Evolutionary conservation across 768 basidiomycete species (phyloP).

Genomic region (Phylloporus sp.): DNA sequence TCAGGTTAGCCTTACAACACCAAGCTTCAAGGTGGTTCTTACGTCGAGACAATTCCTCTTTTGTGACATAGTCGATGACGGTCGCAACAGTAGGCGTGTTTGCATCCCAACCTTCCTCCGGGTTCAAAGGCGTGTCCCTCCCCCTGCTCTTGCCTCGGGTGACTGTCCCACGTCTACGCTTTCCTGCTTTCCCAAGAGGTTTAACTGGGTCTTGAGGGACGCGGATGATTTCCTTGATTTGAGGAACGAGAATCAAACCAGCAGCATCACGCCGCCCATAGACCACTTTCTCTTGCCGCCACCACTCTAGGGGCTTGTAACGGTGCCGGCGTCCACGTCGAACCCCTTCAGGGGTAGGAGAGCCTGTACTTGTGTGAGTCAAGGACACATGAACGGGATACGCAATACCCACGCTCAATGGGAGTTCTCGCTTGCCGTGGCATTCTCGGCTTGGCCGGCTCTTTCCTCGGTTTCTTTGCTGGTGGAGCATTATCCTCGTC

Average conservation of each 20-base stretch:
- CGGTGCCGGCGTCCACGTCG: conserved; percentile 70
- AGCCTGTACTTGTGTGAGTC: conserved; percentile 19
- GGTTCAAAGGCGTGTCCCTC: conserved; percentile 34
- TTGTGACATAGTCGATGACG: conserved; percentile 63
- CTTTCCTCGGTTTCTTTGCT: conserved; percentile 27
- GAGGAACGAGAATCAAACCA: conserved; percentile 52
- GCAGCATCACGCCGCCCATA: conserved; percentile 63
- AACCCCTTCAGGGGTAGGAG: conserved; percentile 41
- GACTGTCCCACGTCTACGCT: conserved; percentile 30
- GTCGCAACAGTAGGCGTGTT: conserved; percentile 62
- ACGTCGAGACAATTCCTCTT: conserved; percentile 69
- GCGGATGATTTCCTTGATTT: conserved; percentile 62
- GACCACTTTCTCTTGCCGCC: conserved; percentile 88
- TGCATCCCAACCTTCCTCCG: conserved; percentile 85
- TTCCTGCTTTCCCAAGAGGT: conserved; percentile 43
- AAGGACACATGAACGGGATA: not conserved
- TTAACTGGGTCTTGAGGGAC: conserved; percentile 47
- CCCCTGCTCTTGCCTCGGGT: conserved; percentile 36
- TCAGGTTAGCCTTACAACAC: not conserved
- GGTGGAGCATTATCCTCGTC: conserved; percentile 36
- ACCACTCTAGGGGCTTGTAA: conserved; percentile 78
- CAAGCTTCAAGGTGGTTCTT: conserved; percentile 32
- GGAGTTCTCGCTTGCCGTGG: conserved; percentile 16
- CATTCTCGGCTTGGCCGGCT: conserved; percentile 27
- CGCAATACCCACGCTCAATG: conserved; percentile 24